phyloP scores from a whole-genome alignment of 73 alveolate genomes.

The Tetrahymena borealis region DNA sequence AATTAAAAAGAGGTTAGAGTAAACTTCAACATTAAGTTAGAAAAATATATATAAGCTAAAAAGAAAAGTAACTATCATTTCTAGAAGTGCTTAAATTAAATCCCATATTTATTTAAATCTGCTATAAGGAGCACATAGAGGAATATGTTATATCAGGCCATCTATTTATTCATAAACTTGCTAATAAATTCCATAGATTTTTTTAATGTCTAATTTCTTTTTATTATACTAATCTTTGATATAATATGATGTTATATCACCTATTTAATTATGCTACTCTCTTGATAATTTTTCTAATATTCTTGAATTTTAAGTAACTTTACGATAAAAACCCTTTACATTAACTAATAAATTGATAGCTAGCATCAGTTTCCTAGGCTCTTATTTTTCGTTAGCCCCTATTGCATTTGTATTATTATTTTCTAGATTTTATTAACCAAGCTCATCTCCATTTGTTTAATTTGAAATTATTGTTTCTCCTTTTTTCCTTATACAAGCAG shows the following conservation, averaged over 20 bases:
- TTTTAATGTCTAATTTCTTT: background rate
- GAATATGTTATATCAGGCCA: background rate
- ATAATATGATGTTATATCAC: background rate
- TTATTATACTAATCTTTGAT: background rate
- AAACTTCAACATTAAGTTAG: background rate
- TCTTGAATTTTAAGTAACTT: background rate
- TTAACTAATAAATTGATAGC: background rate
- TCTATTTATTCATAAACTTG: background rate
- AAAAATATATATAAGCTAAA: background rate
- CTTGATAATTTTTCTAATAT: background rate
- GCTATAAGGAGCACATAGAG: background rate
- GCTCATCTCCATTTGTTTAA: background rate
- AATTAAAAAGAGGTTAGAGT: background rate
- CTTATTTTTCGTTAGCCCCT: background rate
- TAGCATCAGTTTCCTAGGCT: background rate
- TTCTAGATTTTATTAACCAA: background rate
- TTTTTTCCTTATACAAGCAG: background rate
- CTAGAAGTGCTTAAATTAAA: background rate
- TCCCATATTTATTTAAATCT: background rate
- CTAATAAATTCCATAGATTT: background rate
- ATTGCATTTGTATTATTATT: background rate
- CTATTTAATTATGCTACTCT: background rate
- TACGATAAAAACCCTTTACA: background rate
- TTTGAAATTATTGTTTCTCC: background rate
- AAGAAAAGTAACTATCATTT: background rate